Percentiles rank a stretch among this genome's conserved stretches.
Evolutionary conservation across 192 early-diverging fungal species (phyloP).

Genomic region (Thoreauomyces humboldtii): DNA sequence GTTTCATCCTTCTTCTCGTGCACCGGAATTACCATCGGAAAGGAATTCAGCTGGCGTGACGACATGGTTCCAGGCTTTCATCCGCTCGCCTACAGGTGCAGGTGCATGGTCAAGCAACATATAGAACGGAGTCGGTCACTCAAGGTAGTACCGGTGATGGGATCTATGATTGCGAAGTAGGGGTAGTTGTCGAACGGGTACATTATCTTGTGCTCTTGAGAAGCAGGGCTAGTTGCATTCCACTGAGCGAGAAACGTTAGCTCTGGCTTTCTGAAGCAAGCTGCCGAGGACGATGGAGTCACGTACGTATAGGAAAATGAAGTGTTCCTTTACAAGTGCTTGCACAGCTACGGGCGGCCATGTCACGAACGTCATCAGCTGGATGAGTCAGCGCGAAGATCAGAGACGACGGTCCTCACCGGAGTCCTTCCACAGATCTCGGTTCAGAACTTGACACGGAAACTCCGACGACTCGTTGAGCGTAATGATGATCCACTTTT

Average conservation of each 20-base stretch:
- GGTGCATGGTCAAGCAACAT: not conserved
- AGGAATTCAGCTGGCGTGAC: conserved; percentile 66
- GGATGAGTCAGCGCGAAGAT: not conserved
- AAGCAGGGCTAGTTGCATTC: conserved; percentile 63
- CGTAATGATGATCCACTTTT: conserved; percentile 85
- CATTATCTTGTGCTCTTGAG: conserved; percentile 64
- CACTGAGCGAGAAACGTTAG: too few species aligned
- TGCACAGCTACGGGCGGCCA: conserved; percentile 57
- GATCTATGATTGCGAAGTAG: conserved; percentile 86
- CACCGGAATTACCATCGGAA: conserved; percentile 53
- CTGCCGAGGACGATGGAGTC: too few species aligned
- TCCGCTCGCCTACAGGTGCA: conserved; percentile 71
- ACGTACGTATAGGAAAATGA: conserved; percentile 81
- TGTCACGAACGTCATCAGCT: too few species aligned
- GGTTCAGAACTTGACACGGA: conserved; percentile 83
- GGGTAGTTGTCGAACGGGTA: conserved; percentile 74
- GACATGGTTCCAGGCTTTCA: conserved; percentile 64
- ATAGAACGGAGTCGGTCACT: not conserved
- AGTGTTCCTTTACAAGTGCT: conserved; percentile 71
- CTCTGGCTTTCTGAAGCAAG: too few species aligned
- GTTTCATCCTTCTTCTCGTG: not conserved
- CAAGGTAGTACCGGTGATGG: conserved; percentile 82
- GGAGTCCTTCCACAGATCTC: conserved; percentile 87
- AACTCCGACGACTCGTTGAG: conserved; percentile 84
- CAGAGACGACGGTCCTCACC: conserved; percentile 10